Evolutionary conservation across 2,329 filamentous ascomycete genomes (phyloP).

Genomic region (Exophiala mesophila): DNA sequence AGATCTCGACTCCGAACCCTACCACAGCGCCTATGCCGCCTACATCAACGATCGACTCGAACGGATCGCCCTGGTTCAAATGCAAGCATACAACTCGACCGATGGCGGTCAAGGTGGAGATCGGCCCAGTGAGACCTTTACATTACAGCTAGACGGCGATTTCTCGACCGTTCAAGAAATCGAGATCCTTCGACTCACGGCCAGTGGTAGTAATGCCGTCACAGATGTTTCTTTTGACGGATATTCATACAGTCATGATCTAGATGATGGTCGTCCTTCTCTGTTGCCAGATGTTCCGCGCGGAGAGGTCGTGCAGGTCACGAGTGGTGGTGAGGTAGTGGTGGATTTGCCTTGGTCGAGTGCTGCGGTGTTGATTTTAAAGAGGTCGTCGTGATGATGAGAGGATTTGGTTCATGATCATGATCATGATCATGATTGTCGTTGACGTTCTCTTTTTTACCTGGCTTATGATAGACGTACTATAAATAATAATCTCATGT

Average conservation of each 20-base stretch:
- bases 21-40: slow-evolving; percentile 53
- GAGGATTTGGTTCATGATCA: too few relatives aligned
- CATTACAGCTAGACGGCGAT: slow-evolving; percentile 26
- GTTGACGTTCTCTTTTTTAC: too few relatives aligned
- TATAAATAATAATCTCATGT: too few relatives aligned
- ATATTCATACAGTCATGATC: slow-evolving; percentile 57
- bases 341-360: slow-evolving; percentile 29
- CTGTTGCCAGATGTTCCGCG: slow-evolving; percentile 52
- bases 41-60: slow-evolving; percentile 45
- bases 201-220: slow-evolving; percentile 61
- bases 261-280: slow-evolving; percentile 51
- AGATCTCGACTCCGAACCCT: slow-evolving; percentile 31
- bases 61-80: slow-evolving; percentile 53
- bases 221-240: slow-evolving; percentile 59
- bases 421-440: too few relatives aligned
- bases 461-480: too few relatives aligned
- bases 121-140: slow-evolving; percentile 22
- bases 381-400: neutral
- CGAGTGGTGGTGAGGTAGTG: slow-evolving; percentile 32
- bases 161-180: slow-evolving; percentile 22
- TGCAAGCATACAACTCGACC: slow-evolving; percentile 57
- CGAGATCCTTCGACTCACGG: slow-evolving; percentile 47
- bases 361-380: slow-evolving; percentile 26
- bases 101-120: slow-evolving; percentile 24
- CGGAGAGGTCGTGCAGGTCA: slow-evolving; percentile 39